Base-by-base conservation (phyloP, 2,329 filamentous ascomycete genomes). In the Claviceps africana region DNA sequence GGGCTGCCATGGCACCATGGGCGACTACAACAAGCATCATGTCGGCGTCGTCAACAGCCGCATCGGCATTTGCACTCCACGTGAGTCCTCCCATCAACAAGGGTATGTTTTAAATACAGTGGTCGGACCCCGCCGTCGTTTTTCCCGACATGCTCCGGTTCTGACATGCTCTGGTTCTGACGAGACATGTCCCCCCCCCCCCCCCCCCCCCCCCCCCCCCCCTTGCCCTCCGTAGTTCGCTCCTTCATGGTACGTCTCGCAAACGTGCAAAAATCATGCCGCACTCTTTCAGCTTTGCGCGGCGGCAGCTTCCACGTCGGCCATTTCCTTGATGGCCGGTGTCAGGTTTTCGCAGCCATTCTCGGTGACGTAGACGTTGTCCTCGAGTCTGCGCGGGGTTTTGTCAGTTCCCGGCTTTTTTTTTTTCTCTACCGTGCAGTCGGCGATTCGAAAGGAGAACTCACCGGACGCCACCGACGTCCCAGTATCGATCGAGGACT, bases 401-500 rank as follows among this genome's bases (percentile, higher is more conserved):
- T 21, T 10, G 39, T 52, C n/a, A 55, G 47, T 40, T 40, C 31
- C 9, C 42, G 5, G n/a, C 13, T 15, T 3, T 13, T 7, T 4
- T 43, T 43, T 13, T 7, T 4, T 43, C 25, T 43, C 10, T 43
- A 8, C 21, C 7, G 21, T 9, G 33, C n/a, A 47, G 30, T 22
- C 6, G 3, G 13, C 10, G 4, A n/a, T 22, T 21, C 2, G 25
- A 1, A 45, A 19, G 15, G 11, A 30, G 10, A 69, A 69, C 76
- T 63, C 62, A 79, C 70, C 83, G 76, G 13, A 89, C 83, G 58
- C 85, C 86, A 11, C 86, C 86, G 1, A 89, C 88, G 51, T 84
- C 79, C 82, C 89, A 90, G 68, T 93, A 96, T 59, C 78, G 79
- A 13, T 88, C 76, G 40, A 96, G 67, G 1, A 90, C 85, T 21